Percentiles rank a stretch among this genome's conserved stretches.
phyloP scores from a whole-genome alignment of 208 protist species.

The Trypanosoma scelopori region DNA sequence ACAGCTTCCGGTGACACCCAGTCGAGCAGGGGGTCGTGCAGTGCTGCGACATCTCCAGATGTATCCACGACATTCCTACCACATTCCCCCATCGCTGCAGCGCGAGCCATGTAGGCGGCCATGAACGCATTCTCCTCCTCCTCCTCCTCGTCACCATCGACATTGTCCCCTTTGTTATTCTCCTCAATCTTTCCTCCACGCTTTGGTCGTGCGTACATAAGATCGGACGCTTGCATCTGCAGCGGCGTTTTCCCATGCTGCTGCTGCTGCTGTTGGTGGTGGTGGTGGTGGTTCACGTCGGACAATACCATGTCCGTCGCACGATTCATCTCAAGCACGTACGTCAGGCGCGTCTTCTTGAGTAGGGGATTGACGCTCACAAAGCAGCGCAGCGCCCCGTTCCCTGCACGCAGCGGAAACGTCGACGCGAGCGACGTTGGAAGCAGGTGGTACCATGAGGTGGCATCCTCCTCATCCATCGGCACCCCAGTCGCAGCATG shows the following conservation, averaged over 20 bases:
- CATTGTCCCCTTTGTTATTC: background rate
- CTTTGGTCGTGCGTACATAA: constrained; percentile 14
- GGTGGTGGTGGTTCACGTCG: no score
- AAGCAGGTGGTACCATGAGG: constrained; percentile 20
- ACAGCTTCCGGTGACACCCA: constrained; percentile 1
- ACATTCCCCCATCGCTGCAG: background rate
- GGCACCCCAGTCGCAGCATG: no score
- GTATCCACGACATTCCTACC: background rate
- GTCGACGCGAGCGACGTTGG: constrained; percentile 20
- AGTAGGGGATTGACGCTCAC: constrained; percentile 28
- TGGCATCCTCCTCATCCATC: constrained; percentile 1
- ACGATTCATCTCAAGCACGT: constrained; percentile 11
- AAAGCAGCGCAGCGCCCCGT: constrained; percentile 15
- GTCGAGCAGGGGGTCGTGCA: constrained; percentile 1
- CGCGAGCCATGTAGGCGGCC: constrained; percentile 21
- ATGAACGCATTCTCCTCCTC: background rate
- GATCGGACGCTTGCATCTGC: background rate
- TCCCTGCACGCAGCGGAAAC: background rate
- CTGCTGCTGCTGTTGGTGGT: no score
- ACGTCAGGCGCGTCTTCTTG: constrained; percentile 28
- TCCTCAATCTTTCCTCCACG: background rate
- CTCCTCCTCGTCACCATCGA: background rate
- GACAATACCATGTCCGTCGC: no score
- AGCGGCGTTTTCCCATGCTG: background rate
- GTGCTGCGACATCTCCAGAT: background rate